Conservation (phyloP, 2,329 filamentous ascomycete species). For the Xylaria multiplex region DNA sequence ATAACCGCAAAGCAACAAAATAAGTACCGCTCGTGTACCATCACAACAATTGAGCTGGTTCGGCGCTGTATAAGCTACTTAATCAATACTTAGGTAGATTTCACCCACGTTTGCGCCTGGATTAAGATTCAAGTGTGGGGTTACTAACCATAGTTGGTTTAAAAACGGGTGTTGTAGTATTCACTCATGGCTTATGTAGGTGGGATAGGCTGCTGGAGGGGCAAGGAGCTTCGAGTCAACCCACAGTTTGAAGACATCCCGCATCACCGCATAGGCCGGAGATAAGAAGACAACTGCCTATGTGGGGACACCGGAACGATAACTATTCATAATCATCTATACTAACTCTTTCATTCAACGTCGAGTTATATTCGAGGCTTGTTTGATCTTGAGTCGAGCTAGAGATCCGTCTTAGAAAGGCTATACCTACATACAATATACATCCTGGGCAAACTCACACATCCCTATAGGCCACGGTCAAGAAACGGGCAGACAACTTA, state of each 20-base stretch:
- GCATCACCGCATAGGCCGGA: background rate
- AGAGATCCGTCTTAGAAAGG: background rate
- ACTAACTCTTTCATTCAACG: background rate
- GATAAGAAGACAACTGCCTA: background rate
- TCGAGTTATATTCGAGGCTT: background rate
- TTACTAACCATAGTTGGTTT: too few relatives aligned
- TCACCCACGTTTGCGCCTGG: too few relatives aligned
- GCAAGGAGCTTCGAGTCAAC: conserved; percentile 6
- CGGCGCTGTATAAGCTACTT: too few relatives aligned
- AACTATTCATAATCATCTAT: background rate
- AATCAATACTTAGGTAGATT: too few relatives aligned
- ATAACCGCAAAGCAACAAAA: too few relatives aligned
- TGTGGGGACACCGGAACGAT: background rate
- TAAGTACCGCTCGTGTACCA: too few relatives aligned
- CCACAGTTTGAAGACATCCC: too few relatives aligned
- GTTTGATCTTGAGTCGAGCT: background rate
- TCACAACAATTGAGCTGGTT: too few relatives aligned
- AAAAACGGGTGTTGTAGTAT: too few relatives aligned
- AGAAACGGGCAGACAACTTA: background rate
- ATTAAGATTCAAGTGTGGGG: too few relatives aligned
- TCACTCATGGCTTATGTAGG: too few relatives aligned
- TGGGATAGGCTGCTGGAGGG: background rate
- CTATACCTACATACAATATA: background rate
- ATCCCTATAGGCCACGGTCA: background rate
- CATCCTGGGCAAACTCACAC: background rate